Percentiles rank a stretch among this genome's conserved stretches.
Conservation (phyloP, 306 rosid genomes). For the Gastrolobium bilobum region DNA sequence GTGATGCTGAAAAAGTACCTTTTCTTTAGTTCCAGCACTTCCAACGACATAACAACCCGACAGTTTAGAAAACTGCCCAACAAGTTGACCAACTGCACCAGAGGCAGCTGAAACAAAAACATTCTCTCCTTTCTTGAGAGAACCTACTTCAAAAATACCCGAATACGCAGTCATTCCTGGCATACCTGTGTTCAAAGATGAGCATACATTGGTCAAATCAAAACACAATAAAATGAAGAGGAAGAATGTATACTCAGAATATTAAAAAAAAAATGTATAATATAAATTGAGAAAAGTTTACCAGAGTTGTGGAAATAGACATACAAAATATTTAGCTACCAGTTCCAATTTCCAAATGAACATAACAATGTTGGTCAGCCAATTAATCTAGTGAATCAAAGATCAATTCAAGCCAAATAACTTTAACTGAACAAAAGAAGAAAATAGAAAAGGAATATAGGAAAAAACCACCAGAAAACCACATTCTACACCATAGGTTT, state of each 20-base stretch:
- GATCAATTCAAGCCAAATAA: background rate
- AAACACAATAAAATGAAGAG: background rate
- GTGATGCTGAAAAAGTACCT: slow-evolving; percentile 43
- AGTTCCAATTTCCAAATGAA: slow-evolving; percentile 26
- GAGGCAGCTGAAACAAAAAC: slow-evolving; percentile 52
- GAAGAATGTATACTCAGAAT: background rate
- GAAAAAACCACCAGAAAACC: background rate
- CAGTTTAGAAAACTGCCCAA: slow-evolving; percentile 48
- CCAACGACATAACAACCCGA: slow-evolving; percentile 54
- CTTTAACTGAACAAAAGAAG: background rate
- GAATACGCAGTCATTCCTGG: slow-evolving; percentile 55
- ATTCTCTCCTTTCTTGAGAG: slow-evolving; percentile 48
- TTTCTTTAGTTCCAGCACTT: slow-evolving; percentile 58
- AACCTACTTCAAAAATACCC: slow-evolving; percentile 49
- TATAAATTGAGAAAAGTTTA: background rate
- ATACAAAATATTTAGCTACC: background rate
- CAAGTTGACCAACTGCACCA: slow-evolving; percentile 54
- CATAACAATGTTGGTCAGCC: background rate
- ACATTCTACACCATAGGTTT: background rate
- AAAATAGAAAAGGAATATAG: background rate
- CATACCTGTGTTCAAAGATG: slow-evolving; percentile 47
- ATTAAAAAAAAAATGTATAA: background rate
- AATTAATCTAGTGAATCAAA: background rate
- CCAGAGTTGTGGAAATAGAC: background rate
- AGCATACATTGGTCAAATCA: background rate